Evolutionary conservation across 2,329 filamentous ascomycete species (phyloP), one percentile per base, ranked within the genome.

Genomic region (Pseudogymnoascus sp.): DNA sequence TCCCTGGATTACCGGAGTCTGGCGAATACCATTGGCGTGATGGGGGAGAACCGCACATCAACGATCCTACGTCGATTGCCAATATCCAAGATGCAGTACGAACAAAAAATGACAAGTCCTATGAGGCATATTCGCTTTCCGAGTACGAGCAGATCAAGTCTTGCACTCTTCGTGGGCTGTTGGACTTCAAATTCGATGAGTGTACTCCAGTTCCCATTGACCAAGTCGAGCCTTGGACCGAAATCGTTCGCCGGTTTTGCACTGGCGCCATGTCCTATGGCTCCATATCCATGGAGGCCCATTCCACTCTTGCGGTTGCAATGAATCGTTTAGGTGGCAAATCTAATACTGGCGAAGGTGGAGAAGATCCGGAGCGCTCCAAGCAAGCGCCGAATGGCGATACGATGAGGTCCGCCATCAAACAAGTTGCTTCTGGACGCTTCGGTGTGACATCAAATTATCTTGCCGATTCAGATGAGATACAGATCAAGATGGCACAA

Each of bases 401-500:
- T 71, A 96, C 92, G 2, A 97, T 97, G 91, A 87, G 93, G 63
- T 97, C 92, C 67, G 90, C 93, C 60, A 97, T 97, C 76, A 97
- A 97, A 79, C 93, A 97, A 78, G 90, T 97, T 70, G 93, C 93
- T 47, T 96, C 92, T 50, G 93, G 93, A 65, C 89, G 93, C 71
- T 97, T 97, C 71, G 93, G 93, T 80, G 93, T 97, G 65, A 97
- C 93, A 1, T 94, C 90, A 63, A 90, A 91, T 73, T 97, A 97
- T 73, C 84, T 97, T 13, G 91, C 92, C 58, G 93, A 97, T 74
- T 90, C 93, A 15, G 93, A 97, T 71, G 92, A 97, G 77, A 81
- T 97, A 50, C 93, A 97, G 76, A 97, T 97, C 78, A 97, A 97
- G 84, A 97, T 97, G 93, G 93, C 93, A 8, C 93, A 97, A 77